Conservation (phyloP, 371 early-diverging fungal genomes). For the Phascolomyces articulosus region DNA sequence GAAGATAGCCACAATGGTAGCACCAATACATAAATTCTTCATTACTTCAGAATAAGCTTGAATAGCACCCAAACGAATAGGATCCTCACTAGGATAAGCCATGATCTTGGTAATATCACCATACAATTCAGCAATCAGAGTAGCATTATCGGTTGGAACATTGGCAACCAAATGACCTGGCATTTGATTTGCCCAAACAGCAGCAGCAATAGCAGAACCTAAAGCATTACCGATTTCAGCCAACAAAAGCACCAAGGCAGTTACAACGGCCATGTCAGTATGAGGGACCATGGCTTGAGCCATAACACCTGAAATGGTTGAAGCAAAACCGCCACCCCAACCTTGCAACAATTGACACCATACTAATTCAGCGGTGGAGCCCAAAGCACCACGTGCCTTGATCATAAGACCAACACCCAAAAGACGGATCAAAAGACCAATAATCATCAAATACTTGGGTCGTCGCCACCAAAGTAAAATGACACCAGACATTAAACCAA, state of each 20-base stretch:
- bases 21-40: conserved; percentile 29
- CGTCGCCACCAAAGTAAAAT: conserved; percentile 18
- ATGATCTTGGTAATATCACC: conserved; percentile 18
- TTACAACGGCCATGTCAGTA: conserved; percentile 41
- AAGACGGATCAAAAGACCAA: conserved; percentile 37
- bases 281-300: conserved; percentile 29
- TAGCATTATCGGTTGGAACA: conserved; percentile 46
- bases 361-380: conserved; percentile 43
- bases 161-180: conserved; percentile 32
- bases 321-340: conserved; percentile 46
- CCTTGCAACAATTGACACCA: conserved; percentile 49
- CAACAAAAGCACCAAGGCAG: conserved; percentile 42
- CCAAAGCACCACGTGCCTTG: conserved; percentile 39
- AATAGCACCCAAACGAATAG: conserved; percentile 25
- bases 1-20: conserved; percentile 20
- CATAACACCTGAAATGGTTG: conserved; percentile 24
- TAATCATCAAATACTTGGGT: conserved; percentile 17
- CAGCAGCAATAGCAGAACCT: conserved; percentile 46
- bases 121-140: conserved; percentile 24
- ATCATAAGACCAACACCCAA: conserved; percentile 55
- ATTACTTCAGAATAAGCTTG: conserved; percentile 35
- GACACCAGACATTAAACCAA: conserved; percentile 18
- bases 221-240: conserved; percentile 42
- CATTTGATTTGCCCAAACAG: conserved; percentile 50
- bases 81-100: conserved; percentile 18